A percentile compares a stretch with the other conserved stretches of the same genome.
Evolutionary conservation across 2,329 filamentous ascomycete genomes (phyloP).

Genomic region (Pseudopithomyces chartarum): DNA sequence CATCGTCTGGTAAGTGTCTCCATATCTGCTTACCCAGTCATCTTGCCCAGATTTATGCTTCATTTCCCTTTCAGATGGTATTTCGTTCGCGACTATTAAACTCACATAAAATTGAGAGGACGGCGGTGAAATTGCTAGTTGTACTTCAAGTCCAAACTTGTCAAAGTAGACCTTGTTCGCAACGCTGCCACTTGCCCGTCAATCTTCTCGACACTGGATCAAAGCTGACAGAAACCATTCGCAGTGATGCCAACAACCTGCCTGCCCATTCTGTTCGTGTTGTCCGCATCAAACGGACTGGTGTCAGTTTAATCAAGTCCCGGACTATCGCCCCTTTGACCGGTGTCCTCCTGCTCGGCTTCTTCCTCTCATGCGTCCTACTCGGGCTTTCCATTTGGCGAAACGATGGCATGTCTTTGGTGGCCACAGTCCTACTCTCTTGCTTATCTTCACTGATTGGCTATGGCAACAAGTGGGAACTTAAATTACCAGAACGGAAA

Average conservation of each 20-base stretch:
- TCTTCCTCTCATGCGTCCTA: slow-evolving; percentile 48
- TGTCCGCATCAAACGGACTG: slow-evolving; percentile 43
- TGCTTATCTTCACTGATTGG: slow-evolving; percentile 56
- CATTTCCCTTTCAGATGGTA: too few relatives aligned
- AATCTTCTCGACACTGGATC: neutral
- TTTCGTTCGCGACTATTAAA: neutral
- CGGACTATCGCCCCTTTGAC: slow-evolving; percentile 53
- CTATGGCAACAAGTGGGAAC: slow-evolving; percentile 55
- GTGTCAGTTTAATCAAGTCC: slow-evolving; percentile 46
- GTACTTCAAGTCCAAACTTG: neutral
- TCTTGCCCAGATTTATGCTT: slow-evolving; percentile 7
- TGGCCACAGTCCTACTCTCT: slow-evolving; percentile 55
- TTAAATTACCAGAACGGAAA: slow-evolving; percentile 48
- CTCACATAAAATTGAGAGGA: neutral
- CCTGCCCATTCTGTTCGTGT: slow-evolving; percentile 48
- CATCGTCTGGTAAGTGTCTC: slow-evolving; percentile 48
- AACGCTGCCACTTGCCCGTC: neutral
- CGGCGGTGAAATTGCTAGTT: neutral
- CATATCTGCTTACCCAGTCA: neutral
- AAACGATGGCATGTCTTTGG: slow-evolving; percentile 56
- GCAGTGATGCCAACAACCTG: slow-evolving; percentile 44
- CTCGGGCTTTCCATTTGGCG: slow-evolving; percentile 51
- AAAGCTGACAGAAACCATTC: neutral
- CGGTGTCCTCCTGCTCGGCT: slow-evolving; percentile 52
- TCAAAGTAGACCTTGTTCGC: neutral